Evolutionary conservation across 352 stramenopile genomes (phyloP), one percentile per base, ranked within the genome.

Genomic region (Globisporangium acanthophoron): DNA sequence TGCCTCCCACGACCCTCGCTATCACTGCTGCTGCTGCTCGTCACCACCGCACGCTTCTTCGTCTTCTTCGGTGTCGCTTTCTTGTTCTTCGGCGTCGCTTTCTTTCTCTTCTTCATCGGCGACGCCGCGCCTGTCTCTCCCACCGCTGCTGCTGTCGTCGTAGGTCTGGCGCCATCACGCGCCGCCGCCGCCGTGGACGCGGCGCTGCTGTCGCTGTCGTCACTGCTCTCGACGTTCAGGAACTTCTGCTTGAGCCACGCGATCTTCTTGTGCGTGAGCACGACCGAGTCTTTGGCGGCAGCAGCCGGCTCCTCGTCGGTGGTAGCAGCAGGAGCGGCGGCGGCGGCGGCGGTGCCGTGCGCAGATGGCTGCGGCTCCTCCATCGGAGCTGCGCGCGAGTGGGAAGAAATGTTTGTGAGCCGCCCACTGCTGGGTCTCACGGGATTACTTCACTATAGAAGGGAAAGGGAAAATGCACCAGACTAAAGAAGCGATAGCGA

Each of bases 161-260:
- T 16, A 5, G 41, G 41, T 24, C n/a, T n/a, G 11, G 20, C 3
- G 43, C 43, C 20, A 13, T 27, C 43, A 37, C 33, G 33, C 33
- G 33, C 33, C 33, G 4, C 20, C 44, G 27, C 15, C 18, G 27
- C 5, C 24, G 8, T 35, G 5, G 48, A 53, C 29, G 29, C 48
- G 5, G 4, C 48, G 29, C 33, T 53, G 48, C 54, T 70, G 24
- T 61, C 65, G 52, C 54, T 65, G 56, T 58, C 57, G 53, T 65
- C 61, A 51, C 68, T 51, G 43, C 62, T 56, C 6, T 66, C 41
- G 13, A 55, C 9, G 13, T 55, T 59, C 24, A 29, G 18, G 47
- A 69, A 52, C 13, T 16, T 6, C 24, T 58, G 55, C 15, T 9
- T 7, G 11, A 67, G 54, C 35, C 59, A 20, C 33, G 31, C 16